These are phyloP conservation scores for Gaillardinia entomophila DNA, from an alignment of 805 yeast genomes.

Conservation along the genomic window DNA sequence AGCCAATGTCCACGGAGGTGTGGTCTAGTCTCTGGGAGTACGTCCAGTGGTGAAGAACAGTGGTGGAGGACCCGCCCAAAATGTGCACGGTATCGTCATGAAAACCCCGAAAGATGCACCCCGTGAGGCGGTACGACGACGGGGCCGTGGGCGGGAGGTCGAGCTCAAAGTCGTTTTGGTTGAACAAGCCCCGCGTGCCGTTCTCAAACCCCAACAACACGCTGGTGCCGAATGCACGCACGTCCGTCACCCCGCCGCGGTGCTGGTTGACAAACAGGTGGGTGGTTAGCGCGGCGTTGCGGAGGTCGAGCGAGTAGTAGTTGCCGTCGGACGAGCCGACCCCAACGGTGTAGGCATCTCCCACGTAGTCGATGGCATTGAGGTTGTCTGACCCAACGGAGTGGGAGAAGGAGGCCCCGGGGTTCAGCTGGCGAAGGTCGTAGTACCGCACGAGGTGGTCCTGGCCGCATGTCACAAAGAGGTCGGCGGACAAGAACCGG, in stretches of 20 bases:
- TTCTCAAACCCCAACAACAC: not conserved
- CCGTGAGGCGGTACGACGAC: not conserved
- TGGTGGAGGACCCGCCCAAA: too few relatives aligned
- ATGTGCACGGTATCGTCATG: too few relatives aligned
- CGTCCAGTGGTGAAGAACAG: too few relatives aligned
- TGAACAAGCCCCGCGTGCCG: too few relatives aligned
- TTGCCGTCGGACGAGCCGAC: slow-evolving; percentile 18
- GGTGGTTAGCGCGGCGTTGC: slow-evolving; percentile 8
- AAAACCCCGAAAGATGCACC: not conserved
- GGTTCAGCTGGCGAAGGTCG: slow-evolving; percentile 13
- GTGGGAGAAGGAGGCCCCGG: slow-evolving; percentile 8
- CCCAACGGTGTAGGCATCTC: slow-evolving; percentile 3
- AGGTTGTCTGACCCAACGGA: slow-evolving; percentile 19
- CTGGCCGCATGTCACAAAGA: slow-evolving; percentile 20
- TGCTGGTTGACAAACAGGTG: slow-evolving; percentile 1
- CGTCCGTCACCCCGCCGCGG: not conserved
- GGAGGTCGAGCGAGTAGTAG: slow-evolving; percentile 17
- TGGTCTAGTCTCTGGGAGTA: too few relatives aligned
- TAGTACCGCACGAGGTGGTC: slow-evolving; percentile 16
- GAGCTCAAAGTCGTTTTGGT: not conserved
- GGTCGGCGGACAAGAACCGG: slow-evolving; percentile 11
- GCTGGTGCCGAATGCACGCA: not conserved
- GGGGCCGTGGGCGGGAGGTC: not conserved
- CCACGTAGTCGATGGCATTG: slow-evolving; percentile 11
- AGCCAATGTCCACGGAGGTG: not conserved